Evolutionary conservation across 179 eudicot genomes (phyloP).

Genomic region (Carnegiea gigantea): DNA sequence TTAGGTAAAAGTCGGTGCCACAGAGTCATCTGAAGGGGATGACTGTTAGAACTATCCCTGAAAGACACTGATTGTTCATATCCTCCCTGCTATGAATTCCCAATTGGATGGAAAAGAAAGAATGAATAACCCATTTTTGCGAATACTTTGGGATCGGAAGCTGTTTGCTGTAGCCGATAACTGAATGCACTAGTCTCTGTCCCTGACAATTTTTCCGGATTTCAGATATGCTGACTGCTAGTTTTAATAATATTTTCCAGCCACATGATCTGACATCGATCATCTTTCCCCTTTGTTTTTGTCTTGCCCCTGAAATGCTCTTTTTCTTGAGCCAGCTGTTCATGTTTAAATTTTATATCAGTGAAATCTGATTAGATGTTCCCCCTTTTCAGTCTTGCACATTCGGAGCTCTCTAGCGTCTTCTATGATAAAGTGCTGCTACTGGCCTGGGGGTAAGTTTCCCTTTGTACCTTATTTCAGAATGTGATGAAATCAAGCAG

Average conservation of each 20-base stretch:
- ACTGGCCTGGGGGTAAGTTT: conserved; percentile 78
- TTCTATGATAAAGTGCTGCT: conserved; percentile 80
- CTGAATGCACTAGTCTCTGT: not conserved
- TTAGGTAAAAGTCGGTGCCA: not conserved
- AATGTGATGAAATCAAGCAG: conserved; percentile 1
- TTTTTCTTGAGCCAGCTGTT: not conserved
- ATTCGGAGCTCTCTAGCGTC: conserved; percentile 75
- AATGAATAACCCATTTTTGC: not conserved
- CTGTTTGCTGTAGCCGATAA: not conserved
- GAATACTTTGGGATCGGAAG: not conserved
- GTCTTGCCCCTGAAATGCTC: not conserved
- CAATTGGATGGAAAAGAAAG: not conserved
- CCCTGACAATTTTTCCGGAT: not conserved
- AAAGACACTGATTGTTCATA: not conserved
- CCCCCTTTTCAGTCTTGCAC: conserved; percentile 53
- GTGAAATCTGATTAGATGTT: not conserved
- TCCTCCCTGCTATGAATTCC: not conserved
- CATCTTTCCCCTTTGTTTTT: not conserved
- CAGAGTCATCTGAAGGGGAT: not conserved
- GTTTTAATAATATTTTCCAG: not conserved
- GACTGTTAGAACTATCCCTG: not conserved
- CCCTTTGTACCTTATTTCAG: not conserved
- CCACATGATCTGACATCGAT: not conserved
- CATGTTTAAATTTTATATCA: not conserved
- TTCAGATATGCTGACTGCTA: not conserved